A percentile compares a stretch with the other conserved stretches of the same genome.
phyloP scores from a whole-genome alignment of 257 asterid species.

The Linderniella brevidens region DNA sequence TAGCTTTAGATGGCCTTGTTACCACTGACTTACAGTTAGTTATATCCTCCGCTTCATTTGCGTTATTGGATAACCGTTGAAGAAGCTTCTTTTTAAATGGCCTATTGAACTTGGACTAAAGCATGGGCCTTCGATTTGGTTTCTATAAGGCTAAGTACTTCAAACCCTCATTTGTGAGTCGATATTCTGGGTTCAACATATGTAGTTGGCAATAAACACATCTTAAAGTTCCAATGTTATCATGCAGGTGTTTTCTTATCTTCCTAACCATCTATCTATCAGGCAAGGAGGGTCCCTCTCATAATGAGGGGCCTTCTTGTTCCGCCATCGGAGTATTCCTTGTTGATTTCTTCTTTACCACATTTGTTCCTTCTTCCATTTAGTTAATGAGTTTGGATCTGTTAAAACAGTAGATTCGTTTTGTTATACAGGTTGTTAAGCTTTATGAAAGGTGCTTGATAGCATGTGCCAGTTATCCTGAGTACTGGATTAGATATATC shows the following conservation, averaged over 20 bases:
- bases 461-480: slow-evolving; percentile 98
- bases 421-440: slow-evolving; percentile 69
- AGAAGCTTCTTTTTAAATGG: slow-evolving; percentile 90
- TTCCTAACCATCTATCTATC: slow-evolving; percentile 96
- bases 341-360: slow-evolving; percentile 48
- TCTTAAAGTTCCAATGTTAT: slow-evolving; percentile 84
- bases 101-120: slow-evolving; percentile 95
- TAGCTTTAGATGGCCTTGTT: slow-evolving; percentile 83
- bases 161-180: slow-evolving; percentile 94
- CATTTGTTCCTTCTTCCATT: slow-evolving; percentile 15
- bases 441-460: slow-evolving; percentile 89
- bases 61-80: slow-evolving; percentile 89
- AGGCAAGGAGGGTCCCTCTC: slow-evolving; percentile 87
- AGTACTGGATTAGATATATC: slow-evolving; percentile 81
- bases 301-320: slow-evolving; percentile 85
- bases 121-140: slow-evolving; percentile 96
- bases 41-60: slow-evolving; percentile 84
- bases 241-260: slow-evolving; percentile 99
- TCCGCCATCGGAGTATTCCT: slow-evolving; percentile 74
- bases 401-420: slow-evolving; percentile 13
- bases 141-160: slow-evolving; percentile 98
- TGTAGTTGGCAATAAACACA: slow-evolving; percentile 36
- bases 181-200: slow-evolving; percentile 80
- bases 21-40: slow-evolving; percentile 85
- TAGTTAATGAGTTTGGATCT: slow-evolving; percentile 9